Percentiles rank a stretch among this genome's conserved stretches.
Evolutionary conservation across 371 early-diverging fungal genomes (phyloP).

Genomic region (Mortierella sp.): DNA sequence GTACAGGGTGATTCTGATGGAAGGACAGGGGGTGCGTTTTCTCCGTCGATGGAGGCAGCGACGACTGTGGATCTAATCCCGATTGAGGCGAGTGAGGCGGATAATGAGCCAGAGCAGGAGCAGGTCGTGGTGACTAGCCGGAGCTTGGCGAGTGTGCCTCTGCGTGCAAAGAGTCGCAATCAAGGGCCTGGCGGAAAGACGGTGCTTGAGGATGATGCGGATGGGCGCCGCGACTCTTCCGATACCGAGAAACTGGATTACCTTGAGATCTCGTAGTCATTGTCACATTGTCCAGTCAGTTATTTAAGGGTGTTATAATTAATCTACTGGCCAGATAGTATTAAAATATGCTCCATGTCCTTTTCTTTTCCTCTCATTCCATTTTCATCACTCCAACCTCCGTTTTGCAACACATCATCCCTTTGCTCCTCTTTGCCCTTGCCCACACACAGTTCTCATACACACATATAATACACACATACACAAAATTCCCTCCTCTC

Average conservation of each 20-base stretch:
- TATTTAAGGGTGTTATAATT: too few relatives aligned
- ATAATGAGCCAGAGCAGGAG: neutral
- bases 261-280: slow-evolving; percentile 16
- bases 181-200: neutral
- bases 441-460: neutral
- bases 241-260: slow-evolving; percentile 28
- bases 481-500: neutral
- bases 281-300: neutral
- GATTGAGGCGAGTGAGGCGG: slow-evolving; percentile 28
- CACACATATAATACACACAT: neutral
- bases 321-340: too few relatives aligned
- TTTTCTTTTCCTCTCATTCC: too few relatives aligned
- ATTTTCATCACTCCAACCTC: too few relatives aligned
- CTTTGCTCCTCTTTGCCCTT: neutral
- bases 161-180: neutral
- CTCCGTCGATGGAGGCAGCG: slow-evolving; percentile 19
- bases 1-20: neutral
- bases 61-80: slow-evolving; percentile 34
- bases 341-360: too few relatives aligned
- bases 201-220: neutral
- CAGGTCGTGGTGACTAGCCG: slow-evolving; percentile 3
- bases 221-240: slow-evolving; percentile 23
- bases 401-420: neutral
- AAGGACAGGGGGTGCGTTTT: neutral
- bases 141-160: neutral